These are phyloP conservation scores for Trametes meyenii DNA, from an alignment of 768 basidiomycete species.

Conservation along the genomic window DNA sequence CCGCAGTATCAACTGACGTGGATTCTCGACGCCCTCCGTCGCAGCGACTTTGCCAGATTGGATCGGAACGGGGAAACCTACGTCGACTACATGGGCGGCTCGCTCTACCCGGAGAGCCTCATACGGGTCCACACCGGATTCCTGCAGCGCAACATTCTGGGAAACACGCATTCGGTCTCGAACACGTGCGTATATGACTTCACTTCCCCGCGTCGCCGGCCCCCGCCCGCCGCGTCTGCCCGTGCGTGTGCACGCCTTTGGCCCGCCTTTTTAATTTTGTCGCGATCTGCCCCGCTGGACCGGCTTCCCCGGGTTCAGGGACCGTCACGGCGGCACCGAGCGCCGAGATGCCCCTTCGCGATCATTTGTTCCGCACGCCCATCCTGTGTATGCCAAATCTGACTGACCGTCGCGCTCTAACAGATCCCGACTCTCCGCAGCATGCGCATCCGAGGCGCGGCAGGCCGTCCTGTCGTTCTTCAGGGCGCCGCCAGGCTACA, in stretches of 20 bases:
- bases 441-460: conserved; percentile 69
- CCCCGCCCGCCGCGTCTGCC: background rate
- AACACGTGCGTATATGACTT: conserved; percentile 56
- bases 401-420: conserved; percentile 2
- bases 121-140: conserved; percentile 72
- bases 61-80: conserved; percentile 67
- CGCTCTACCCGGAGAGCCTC: conserved; percentile 78
- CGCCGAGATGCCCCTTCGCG: conserved; percentile 5
- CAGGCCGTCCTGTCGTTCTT: conserved; percentile 77
- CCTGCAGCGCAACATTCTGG: conserved; percentile 65
- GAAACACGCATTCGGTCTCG: conserved; percentile 85
- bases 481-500: conserved; percentile 72
- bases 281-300: background rate
- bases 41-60: conserved; percentile 37
- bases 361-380: background rate
- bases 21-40: conserved; percentile 38
- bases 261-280: background rate
- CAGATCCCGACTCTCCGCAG: conserved; percentile 73
- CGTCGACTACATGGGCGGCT: conserved; percentile 86
- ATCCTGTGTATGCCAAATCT: background rate
- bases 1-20: conserved; percentile 39
- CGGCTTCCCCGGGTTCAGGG: conserved; percentile 11
- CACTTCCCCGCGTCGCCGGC: background rate
- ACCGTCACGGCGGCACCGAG: conserved; percentile 22
- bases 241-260: conserved; percentile 3